Percentiles rank a stretch among this genome's conserved stretches.
phyloP scores from a whole-genome alignment of 441 rosid species.

The Populus hybrid region DNA sequence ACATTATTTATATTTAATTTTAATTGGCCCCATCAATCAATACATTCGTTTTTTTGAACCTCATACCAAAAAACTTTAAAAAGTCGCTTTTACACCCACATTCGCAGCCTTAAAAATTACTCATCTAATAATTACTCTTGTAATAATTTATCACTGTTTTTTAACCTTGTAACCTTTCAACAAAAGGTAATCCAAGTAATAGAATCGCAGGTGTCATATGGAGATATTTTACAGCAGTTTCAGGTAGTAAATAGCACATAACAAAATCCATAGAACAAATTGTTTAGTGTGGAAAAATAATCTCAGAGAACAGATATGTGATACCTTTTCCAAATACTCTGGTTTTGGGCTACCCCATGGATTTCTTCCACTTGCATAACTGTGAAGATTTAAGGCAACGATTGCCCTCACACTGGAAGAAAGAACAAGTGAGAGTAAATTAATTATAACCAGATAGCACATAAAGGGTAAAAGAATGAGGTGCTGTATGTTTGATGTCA shows the following conservation, averaged over 20 bases:
- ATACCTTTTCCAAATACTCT: conserved; percentile 81
- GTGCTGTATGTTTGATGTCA: not conserved
- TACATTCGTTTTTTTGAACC: not conserved
- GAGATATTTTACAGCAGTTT: not conserved
- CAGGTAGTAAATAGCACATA: not conserved
- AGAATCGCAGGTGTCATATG: not conserved
- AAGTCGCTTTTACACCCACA: not conserved
- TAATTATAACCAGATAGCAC: not conserved
- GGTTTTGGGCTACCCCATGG: conserved; percentile 92
- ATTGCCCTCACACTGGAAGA: conserved; percentile 81
- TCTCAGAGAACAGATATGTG: not conserved
- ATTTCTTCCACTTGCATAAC: conserved; percentile 89
- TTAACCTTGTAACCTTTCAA: not conserved
- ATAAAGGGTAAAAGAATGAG: not conserved
- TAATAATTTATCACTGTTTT: not conserved
- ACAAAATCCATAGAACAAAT: not conserved
- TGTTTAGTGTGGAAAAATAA: not conserved
- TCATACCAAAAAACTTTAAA: not conserved
- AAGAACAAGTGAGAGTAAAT: not conserved
- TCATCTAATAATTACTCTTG: too few relatives aligned
- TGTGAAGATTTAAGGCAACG: conserved; percentile 84
- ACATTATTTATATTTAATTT: too few relatives aligned
- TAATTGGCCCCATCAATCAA: not conserved
- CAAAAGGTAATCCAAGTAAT: not conserved
- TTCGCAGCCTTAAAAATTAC: not conserved